Percentiles rank a stretch among this genome's conserved stretches.
phyloP scores from a whole-genome alignment of 2,329 filamentous ascomycete genomes.

The Epichloe gansuensis region DNA sequence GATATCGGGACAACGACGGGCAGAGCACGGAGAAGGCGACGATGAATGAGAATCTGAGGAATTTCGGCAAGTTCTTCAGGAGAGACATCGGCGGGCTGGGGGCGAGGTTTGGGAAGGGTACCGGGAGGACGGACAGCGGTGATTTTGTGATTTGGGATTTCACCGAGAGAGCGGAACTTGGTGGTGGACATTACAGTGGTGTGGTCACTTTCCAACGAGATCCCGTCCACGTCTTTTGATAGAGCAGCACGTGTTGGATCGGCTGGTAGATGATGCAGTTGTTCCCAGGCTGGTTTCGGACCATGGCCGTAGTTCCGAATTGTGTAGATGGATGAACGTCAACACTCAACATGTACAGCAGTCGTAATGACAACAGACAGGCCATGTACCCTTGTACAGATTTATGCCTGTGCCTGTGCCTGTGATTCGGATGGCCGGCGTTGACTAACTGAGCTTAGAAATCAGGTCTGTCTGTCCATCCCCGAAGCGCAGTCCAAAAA shows the following conservation, averaged over 20 bases:
- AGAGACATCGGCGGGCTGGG: constrained; percentile 72
- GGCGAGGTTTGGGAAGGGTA: constrained; percentile 56
- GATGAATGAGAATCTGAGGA: constrained; percentile 88
- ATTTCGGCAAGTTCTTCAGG: constrained; percentile 92
- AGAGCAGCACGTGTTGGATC: too few relatives aligned
- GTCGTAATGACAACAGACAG: background rate
- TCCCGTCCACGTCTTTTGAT: too few relatives aligned
- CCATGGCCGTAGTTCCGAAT: background rate
- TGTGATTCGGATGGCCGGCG: too few relatives aligned
- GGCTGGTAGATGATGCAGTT: too few relatives aligned
- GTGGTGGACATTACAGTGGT: too few relatives aligned
- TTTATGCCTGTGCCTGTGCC: too few relatives aligned
- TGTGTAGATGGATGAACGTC: background rate
- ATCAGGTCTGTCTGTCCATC: constrained; percentile 2
- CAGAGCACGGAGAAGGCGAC: constrained; percentile 48
- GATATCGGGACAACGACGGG: constrained; percentile 58
- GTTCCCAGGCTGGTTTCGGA: background rate
- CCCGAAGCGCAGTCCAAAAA: too few relatives aligned
- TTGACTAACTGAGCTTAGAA: constrained; percentile 9
- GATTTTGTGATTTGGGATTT: background rate
- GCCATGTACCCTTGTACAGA: too few relatives aligned
- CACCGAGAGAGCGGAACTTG: too few relatives aligned
- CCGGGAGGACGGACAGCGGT: constrained; percentile 22
- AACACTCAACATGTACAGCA: background rate
- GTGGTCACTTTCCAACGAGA: background rate